Evolutionary conservation across 1,284 basidiomycete species (phyloP).

Genomic region (Malassezia dermatis): DNA sequence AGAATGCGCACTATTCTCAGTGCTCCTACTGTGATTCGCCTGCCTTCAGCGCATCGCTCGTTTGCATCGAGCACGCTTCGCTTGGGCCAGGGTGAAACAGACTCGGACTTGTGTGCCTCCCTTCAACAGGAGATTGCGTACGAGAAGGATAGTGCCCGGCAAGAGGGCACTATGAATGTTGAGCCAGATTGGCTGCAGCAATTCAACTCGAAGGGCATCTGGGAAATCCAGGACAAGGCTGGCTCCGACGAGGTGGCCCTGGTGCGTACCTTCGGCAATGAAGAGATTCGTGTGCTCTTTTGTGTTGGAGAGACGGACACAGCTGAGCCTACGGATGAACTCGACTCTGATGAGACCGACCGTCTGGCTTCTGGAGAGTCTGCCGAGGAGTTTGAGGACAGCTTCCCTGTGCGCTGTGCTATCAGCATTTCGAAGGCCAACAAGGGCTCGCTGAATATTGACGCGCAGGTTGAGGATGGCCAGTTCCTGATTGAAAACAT

Average conservation of each 20-base stretch:
- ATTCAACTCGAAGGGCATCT: conserved; percentile 66
- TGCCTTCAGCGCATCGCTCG: background rate
- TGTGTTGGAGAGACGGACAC: conserved; percentile 43
- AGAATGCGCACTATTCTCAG: background rate
- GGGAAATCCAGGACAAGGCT: conserved; percentile 64
- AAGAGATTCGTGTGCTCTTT: conserved; percentile 52
- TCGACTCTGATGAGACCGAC: conserved; percentile 50
- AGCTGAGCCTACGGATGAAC: conserved; percentile 19
- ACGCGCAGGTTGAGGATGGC: conserved; percentile 55
- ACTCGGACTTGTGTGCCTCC: conserved; percentile 63
- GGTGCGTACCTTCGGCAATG: conserved; percentile 76
- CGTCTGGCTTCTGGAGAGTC: conserved; percentile 49
- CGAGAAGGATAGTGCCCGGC: conserved; percentile 57
- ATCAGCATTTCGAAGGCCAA: conserved; percentile 72
- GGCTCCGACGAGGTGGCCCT: conserved; percentile 76
- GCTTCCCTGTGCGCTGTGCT: conserved; percentile 63
- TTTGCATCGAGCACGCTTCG: conserved; percentile 14
- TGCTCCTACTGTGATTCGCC: background rate
- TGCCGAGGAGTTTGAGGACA: conserved; percentile 23
- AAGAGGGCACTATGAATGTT: conserved; percentile 14
- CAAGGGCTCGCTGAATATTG: conserved; percentile 38
- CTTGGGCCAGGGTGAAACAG: conserved; percentile 53
- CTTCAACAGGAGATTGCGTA: conserved; percentile 73
- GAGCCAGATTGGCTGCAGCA: conserved; percentile 66
- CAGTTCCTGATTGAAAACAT: conserved; percentile 78